Conservation (phyloP, 2,329 filamentous ascomycete genomes). For the Sphaerulina vaccinii region DNA sequence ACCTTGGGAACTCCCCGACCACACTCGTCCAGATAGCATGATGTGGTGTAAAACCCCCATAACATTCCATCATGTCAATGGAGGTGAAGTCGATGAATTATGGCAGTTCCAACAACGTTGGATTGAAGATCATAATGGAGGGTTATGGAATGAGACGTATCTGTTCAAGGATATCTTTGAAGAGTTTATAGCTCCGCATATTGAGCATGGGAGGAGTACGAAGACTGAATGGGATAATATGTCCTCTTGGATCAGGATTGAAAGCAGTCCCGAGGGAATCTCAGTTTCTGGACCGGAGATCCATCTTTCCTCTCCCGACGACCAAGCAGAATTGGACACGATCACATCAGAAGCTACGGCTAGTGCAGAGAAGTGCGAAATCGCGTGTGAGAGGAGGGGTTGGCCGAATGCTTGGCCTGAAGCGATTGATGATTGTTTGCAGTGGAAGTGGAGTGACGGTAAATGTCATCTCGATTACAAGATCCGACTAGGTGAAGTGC, state of each 20-base stretch:
- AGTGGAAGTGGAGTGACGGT: constrained; percentile 14
- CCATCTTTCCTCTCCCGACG: not conserved
- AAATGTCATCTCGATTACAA: constrained; percentile 9
- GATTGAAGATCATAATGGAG: constrained; percentile 4
- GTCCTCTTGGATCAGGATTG: constrained; percentile 17
- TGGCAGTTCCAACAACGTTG: constrained; percentile 23
- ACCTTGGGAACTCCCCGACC: constrained; percentile 13
- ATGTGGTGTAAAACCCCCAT: constrained; percentile 32
- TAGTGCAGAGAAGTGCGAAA: constrained; percentile 1
- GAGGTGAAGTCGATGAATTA: constrained; percentile 20
- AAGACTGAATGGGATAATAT: constrained; percentile 18
- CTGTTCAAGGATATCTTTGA: constrained; percentile 18
- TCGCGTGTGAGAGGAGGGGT: constrained; percentile 6
- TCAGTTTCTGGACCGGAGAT: not conserved
- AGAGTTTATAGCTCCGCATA: constrained; percentile 2
- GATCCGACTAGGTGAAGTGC: constrained; percentile 10
- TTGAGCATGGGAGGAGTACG: constrained; percentile 1
- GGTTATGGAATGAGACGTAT: constrained; percentile 10
- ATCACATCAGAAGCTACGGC: not conserved
- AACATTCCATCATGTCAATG: constrained; percentile 29
- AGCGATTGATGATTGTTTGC: constrained; percentile 9
- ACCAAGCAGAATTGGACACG: constrained; percentile 1
- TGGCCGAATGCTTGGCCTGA: not conserved
- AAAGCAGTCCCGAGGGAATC: constrained; percentile 1
- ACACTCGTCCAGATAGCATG: not conserved